These are phyloP conservation scores for Cryptosporidium ryanae DNA, from an alignment of 169 alveolate genomes.

Conservation along the genomic window DNA sequence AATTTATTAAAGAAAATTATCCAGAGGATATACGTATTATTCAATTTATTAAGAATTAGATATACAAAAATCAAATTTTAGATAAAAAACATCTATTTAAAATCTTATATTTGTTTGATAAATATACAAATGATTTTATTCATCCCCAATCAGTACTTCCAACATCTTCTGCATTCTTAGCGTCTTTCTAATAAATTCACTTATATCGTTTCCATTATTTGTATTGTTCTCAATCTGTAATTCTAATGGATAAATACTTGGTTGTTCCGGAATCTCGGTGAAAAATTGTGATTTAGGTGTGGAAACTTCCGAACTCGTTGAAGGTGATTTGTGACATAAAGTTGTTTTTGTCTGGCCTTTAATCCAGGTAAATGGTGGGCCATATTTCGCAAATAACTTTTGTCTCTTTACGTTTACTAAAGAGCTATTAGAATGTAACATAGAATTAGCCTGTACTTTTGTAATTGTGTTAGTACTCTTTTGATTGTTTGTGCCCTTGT, in stretches of 20 bases:
- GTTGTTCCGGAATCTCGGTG: constrained; percentile 64
- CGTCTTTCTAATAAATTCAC: constrained; percentile 36
- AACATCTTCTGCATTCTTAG: constrained; percentile 34
- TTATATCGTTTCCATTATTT: not conserved
- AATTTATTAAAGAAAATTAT: constrained; percentile 34
- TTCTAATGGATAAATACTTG: constrained; percentile 61
- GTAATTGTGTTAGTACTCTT: not conserved
- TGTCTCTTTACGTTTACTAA: constrained; percentile 5
- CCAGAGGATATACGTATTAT: constrained; percentile 21
- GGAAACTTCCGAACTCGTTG: constrained; percentile 12
- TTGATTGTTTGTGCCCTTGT: not conserved
- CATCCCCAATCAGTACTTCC: constrained; percentile 7
- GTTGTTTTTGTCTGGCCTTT: constrained; percentile 11
- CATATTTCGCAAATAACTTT: constrained; percentile 11
- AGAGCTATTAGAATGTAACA: no score
- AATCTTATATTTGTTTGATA: not conserved
- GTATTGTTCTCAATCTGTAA: not conserved
- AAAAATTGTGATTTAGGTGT: constrained; percentile 40
- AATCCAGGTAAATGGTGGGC: constrained; percentile 63
- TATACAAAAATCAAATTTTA: not conserved
- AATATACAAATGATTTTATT: not conserved
- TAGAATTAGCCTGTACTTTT: not conserved
- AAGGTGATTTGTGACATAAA: not conserved
- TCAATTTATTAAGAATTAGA: constrained; percentile 17
- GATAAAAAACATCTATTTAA: not conserved